Evolutionary conservation across 352 stramenopile species (phyloP).

Genomic region (Pythium pyrilobum): DNA sequence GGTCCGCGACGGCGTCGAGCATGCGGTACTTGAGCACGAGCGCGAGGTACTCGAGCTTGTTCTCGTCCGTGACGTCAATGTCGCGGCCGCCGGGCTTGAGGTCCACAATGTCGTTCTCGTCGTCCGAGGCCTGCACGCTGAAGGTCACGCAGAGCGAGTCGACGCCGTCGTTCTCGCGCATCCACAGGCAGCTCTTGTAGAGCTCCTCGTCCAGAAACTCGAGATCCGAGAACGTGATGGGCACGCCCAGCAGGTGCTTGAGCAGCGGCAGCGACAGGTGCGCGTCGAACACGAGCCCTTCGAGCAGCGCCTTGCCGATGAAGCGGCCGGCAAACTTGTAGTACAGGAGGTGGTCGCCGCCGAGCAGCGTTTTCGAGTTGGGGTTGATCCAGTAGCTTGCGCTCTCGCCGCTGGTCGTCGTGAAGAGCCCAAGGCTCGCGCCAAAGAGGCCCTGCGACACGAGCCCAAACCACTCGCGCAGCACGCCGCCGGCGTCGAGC

Average conservation of each 20-base stretch:
- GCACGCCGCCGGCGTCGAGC: slow-evolving; percentile 56
- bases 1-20: slow-evolving; percentile 62
- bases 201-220: slow-evolving; percentile 72
- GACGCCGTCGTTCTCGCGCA: slow-evolving; percentile 49
- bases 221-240: slow-evolving; percentile 73
- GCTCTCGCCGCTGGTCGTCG: slow-evolving; percentile 51
- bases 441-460: slow-evolving; percentile 54
- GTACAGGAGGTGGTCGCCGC: slow-evolving; percentile 35
- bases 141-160: slow-evolving; percentile 64
- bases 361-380: slow-evolving; percentile 22
- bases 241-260: slow-evolving; percentile 65
- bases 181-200: slow-evolving; percentile 61
- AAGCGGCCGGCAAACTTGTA: slow-evolving; percentile 60
- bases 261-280: slow-evolving; percentile 63
- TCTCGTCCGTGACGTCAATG: slow-evolving; percentile 94
- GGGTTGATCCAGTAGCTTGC: slow-evolving; percentile 74
- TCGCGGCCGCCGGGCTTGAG: slow-evolving; percentile 87
- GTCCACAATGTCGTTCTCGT: slow-evolving; percentile 74
- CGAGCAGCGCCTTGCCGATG: slow-evolving; percentile 59
- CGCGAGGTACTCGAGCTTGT: slow-evolving; percentile 91
- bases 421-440: slow-evolving; percentile 44
- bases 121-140: slow-evolving; percentile 43
- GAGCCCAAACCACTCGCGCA: slow-evolving; percentile 68
- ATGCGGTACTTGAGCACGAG: slow-evolving; percentile 71
- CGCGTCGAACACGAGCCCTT: slow-evolving; percentile 53